Base-by-base conservation (phyloP, 306 rosid genomes). In the Rosa lucieae region DNA sequence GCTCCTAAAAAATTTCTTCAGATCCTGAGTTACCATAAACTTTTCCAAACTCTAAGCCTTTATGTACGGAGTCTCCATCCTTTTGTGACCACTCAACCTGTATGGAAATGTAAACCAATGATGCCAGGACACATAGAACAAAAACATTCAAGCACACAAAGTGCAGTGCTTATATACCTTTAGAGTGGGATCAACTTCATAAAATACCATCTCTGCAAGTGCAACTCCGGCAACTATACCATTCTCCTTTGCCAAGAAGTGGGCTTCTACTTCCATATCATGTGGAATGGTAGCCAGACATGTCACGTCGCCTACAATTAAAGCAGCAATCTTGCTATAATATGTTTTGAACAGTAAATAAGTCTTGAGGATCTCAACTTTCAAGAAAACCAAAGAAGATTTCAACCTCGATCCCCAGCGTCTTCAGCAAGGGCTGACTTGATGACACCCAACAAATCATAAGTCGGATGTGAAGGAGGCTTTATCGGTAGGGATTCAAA, bases 381-480 rank as follows among this genome's bases (percentile, higher is more conserved):
- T 52, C 17, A 13, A 23, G 26, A 49, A 35, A 72, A 73, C 10
- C 51, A 35, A 12, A 65, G 6, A 35, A 43, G 77, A 47, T 46
- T 56, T 20, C 70, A 88, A 91, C 98, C 98, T 83, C 37, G 84
- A 80, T 88, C 91, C 75, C 93, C 94, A 11, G 92, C 94, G 79
- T 94, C 98, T 80, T 94, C 98, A 65, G 91, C 87, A 78, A 94
- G 93, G 10, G 97, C 94, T 76, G 86, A 84, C 85, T 92, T 84
- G 84, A 94, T 89, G 74, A 87, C 81, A 44, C 89, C 93, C 73
- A 78, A 81, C 86, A 94, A 80, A 86, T 92, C 97, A 84, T 94
- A 94, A 63, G 98, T 90, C 8, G 98, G 98, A 88, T 91, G 98
- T 66, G 82, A 32, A 10, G 97, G 98, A 83, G 97, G 97, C 87